These are phyloP conservation scores for Reutealis trisperma DNA, from an alignment of 345 rosid species.

Conservation along the genomic window DNA sequence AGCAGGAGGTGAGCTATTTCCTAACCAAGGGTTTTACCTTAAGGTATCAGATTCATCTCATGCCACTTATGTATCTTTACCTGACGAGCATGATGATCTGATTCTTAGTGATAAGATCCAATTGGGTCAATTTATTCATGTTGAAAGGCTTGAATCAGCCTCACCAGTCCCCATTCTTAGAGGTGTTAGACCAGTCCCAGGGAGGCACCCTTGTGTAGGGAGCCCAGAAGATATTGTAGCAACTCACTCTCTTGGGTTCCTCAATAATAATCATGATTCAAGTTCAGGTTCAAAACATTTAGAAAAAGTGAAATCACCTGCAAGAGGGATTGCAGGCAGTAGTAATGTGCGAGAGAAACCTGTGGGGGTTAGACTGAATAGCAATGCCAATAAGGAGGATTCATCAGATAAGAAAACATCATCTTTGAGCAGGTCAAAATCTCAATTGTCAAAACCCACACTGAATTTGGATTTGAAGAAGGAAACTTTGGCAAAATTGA, in stretches of 20 bases:
- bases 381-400: slow-evolving; percentile 51
- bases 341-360: slow-evolving; percentile 42
- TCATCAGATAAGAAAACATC: slow-evolving; percentile 40
- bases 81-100: slow-evolving; percentile 94
- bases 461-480: slow-evolving; percentile 59
- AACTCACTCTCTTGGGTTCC: slow-evolving; percentile 72
- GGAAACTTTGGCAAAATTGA: slow-evolving; percentile 54
- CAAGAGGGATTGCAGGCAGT: slow-evolving; percentile 31
- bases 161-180: slow-evolving; percentile 89
- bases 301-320: slow-evolving; percentile 49
- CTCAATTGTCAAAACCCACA: slow-evolving; percentile 48
- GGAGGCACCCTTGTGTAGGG: slow-evolving; percentile 96
- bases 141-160: slow-evolving; percentile 84
- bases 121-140: slow-evolving; percentile 94
- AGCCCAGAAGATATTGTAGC: slow-evolving; percentile 95
- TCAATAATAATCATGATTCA: slow-evolving; percentile 42
- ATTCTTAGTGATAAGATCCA: slow-evolving; percentile 94
- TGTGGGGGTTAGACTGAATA: slow-evolving; percentile 45
- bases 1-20: slow-evolving; percentile 91
- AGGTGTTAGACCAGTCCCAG: slow-evolving; percentile 97
- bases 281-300: slow-evolving; percentile 44
- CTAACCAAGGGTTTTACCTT: slow-evolving; percentile 88
- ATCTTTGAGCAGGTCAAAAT: slow-evolving; percentile 50
- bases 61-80: slow-evolving; percentile 90
- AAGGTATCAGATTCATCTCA: slow-evolving; percentile 99